Base-by-base conservation (phyloP, 2,329 filamentous ascomycete species). In the Moelleriella libera region DNA sequence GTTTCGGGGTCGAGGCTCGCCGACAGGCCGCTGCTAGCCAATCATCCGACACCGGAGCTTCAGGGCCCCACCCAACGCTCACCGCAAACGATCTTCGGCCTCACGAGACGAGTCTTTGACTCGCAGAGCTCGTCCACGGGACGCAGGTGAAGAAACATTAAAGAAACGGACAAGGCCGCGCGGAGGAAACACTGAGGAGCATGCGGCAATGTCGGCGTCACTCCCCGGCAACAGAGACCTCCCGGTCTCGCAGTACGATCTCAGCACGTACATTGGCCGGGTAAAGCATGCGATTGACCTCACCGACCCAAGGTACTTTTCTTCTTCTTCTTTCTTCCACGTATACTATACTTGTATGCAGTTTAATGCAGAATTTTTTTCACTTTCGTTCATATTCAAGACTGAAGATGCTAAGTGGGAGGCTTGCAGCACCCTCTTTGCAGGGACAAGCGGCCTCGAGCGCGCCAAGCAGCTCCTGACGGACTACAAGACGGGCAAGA, bases 191-290 rank as follows among this genome's bases (percentile, higher is more conserved):
- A 12, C 32, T 3, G 28, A 28, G 30, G 5, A 8, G n/a, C 28
- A 8, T 30, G 14, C 14, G 34, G 11, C 14, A 47, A 83, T 84
- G 80, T 83, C 80, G 49, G 71, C 80, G 50, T 82, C 80, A 29
- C 65, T 83, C 32, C 78, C 79, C 45, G 80, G 80, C 50, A 68
- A 68, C 58, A 84, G 90, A 64, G 88, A 95, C 65, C 75, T 96
- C 54, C 92, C 92, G 51, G 80, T 82, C 48, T 98, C 92, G 47
- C 88, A 88, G 66, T 90, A 94, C 76, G 87, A 98, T 63, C 75
- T 98, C 59, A 79, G 68, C 62, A 96, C 89, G 44, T 98, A 98
- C 70, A 92, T 86, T 86, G 92, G 92, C 54, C 82, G 92, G 50
- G 92, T 97, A 60, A 80, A 78, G 68, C 90, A 98, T 70, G 82